Evolutionary conservation across 1,284 basidiomycete genomes (phyloP).

Genomic region (Irpex sp.): DNA sequence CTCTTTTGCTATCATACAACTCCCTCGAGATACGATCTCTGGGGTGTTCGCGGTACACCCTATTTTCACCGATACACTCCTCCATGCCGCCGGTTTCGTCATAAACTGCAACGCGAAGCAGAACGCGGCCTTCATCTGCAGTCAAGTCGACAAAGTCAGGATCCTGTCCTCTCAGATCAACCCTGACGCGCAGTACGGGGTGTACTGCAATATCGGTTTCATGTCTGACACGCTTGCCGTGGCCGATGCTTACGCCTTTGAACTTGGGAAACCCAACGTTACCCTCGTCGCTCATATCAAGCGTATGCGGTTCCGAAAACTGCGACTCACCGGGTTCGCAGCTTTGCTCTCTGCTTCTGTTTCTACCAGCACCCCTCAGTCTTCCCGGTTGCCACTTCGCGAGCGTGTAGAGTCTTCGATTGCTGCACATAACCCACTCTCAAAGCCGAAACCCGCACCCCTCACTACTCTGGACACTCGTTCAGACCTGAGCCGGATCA

Average conservation of each 20-base stretch:
- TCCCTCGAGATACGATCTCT: conserved; percentile 32
- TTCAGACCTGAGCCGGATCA: conserved; percentile 18
- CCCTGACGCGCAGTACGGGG: conserved; percentile 37
- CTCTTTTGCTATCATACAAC: conserved; percentile 45
- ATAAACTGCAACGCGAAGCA: conserved; percentile 50
- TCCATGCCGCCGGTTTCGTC: conserved; percentile 68
- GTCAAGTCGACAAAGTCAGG: conserved; percentile 44
- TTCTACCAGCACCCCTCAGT: conserved; percentile 6
- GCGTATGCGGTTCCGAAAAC: conserved; percentile 52
- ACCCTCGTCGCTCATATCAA: conserved; percentile 52
- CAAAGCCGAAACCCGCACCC: not conserved
- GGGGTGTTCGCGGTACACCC: conserved; percentile 43
- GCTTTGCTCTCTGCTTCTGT: conserved; percentile 38
- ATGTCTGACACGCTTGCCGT: conserved; percentile 37
- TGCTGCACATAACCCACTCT: not conserved
- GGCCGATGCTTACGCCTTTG: conserved; percentile 49
- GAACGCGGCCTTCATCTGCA: conserved; percentile 62
- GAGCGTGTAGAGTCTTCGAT: not conserved
- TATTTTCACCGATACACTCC: conserved; percentile 62
- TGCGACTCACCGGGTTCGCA: conserved; percentile 46
- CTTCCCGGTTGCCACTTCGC: not conserved
- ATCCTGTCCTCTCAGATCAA: conserved; percentile 40
- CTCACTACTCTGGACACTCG: not conserved
- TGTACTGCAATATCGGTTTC: conserved; percentile 49
- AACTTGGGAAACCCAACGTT: conserved; percentile 24